Base-by-base conservation (phyloP, 306 rosid species). In the Urtica urens region DNA sequence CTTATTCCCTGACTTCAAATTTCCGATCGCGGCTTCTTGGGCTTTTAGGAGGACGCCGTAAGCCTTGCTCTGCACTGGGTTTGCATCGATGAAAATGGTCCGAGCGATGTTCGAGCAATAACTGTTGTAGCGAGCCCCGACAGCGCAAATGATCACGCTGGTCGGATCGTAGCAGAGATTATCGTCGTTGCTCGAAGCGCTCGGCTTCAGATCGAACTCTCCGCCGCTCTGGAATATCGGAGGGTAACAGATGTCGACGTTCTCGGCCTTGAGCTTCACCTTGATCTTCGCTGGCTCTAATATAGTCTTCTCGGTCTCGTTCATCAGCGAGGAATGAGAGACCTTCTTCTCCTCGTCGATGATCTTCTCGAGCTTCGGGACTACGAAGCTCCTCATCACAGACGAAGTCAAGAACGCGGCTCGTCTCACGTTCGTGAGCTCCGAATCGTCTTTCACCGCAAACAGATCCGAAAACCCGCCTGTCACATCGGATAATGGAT, bases 171-270 rank as follows among this genome's bases (percentile, higher is more conserved):
- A 66, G 26, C 61, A 66, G 39, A 66, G 72, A 30, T 37, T 52
- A 43, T 66, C 72, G 21, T 66, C 72, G 2, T 66, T 66, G 72
- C 72, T 66, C 5, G 72, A 52, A 38, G 72, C 66, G 46, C 66
- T 66, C 12, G 72, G 72, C 25, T 53, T 66, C 45, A 66, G 57
- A 53, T 66, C 66, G 47, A 66, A 66, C 9, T 49, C 52, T 23
- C 66, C 72, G 0, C 72, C 72, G 24, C 72, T 66, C 40, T 59
- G 72, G 31, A 66, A 66, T 24, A 66, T 66, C 22, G 72, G 72
- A 26, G 72, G 72, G 38, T 66, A 66, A 53, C 72, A 66, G 18
- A 66, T 66, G 47, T 66, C 72, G 40, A 66, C 62, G 53, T 66
- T 66, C 26, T 47, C 61, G 4, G 62, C 61, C 51, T 53, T 66